Evolutionary conservation across 257 asterid genomes (phyloP).

Genomic region (Jasminum sambac): DNA sequence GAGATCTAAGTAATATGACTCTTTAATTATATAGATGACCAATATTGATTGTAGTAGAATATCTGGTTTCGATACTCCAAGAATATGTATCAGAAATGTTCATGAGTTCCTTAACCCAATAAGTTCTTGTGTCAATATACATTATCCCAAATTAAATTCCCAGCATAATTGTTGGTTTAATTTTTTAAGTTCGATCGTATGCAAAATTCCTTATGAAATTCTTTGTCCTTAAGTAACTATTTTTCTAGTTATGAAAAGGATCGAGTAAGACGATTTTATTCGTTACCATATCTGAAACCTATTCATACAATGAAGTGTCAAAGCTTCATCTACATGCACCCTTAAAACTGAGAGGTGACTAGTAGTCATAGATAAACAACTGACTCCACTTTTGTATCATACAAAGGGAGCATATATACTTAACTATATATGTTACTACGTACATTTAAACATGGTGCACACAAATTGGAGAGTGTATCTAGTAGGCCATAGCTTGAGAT

Average conservation of each 20-base stretch:
- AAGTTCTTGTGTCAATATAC: too few relatives aligned
- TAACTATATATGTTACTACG: neutral
- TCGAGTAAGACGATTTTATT: neutral
- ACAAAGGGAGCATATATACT: slow-evolving; percentile 2
- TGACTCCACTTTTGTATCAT: slow-evolving; percentile 1
- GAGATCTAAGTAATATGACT: too few relatives aligned
- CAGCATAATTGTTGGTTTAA: too few relatives aligned
- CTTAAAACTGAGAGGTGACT: neutral
- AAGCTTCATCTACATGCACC: neutral
- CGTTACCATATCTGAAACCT: neutral
- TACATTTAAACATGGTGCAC: neutral
- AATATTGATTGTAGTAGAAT: too few relatives aligned
- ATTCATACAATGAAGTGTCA: neutral
- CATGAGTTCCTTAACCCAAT: too few relatives aligned
- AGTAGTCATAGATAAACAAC: slow-evolving; percentile 4
- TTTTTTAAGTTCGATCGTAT: neutral
- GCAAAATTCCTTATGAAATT: neutral
- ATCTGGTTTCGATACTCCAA: too few relatives aligned
- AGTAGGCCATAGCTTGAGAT: slow-evolving; percentile 32
- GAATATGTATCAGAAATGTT: too few relatives aligned
- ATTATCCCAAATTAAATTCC: too few relatives aligned
- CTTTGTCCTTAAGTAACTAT: neutral
- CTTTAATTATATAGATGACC: too few relatives aligned
- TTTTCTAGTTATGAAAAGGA: neutral
- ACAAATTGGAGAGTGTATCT: neutral